Conservation (phyloP, 108 stramenopile species). For the Stephanodiscus triporus region DNA sequence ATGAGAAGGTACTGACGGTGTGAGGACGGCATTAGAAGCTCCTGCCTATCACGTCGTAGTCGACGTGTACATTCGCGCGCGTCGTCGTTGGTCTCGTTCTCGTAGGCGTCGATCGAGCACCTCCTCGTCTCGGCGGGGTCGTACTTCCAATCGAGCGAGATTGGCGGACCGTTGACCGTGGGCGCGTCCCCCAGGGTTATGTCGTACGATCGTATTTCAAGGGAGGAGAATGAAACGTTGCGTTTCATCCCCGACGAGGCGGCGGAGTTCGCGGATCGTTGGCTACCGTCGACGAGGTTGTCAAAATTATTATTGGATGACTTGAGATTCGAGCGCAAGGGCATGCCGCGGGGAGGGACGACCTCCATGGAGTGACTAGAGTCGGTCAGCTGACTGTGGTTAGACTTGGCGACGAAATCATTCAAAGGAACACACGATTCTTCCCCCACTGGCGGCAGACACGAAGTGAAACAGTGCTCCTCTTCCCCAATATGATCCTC, state of each 20-base stretch:
- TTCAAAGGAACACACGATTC: neutral
- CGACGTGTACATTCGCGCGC: neutral
- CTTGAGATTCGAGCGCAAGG: neutral
- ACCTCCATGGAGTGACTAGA: neutral
- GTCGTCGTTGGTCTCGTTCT: neutral
- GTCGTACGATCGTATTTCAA: constrained; percentile 41
- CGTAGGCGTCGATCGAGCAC: constrained; percentile 24
- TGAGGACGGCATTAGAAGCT: constrained; percentile 52
- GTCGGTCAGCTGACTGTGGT: neutral
- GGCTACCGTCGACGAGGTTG: neutral
- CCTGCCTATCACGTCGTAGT: constrained; percentile 28
- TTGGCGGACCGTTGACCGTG: constrained; percentile 21
- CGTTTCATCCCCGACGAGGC: constrained; percentile 22
- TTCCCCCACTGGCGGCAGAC: neutral
- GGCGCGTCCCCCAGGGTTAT: constrained; percentile 32
- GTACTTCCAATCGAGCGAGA: constrained; percentile 41
- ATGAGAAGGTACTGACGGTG: constrained; percentile 51
- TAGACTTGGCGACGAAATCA: neutral
- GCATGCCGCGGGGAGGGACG: neutral
- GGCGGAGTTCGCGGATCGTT: neutral
- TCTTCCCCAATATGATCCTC: neutral
- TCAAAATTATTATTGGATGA: neutral
- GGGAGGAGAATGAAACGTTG: constrained; percentile 31
- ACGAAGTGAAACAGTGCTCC: neutral
- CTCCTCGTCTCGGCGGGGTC: constrained; percentile 8